Percentiles rank a stretch among this genome's conserved stretches.
Conservation (phyloP, 306 rosid genomes). For the Macrotyloma uniflorum region DNA sequence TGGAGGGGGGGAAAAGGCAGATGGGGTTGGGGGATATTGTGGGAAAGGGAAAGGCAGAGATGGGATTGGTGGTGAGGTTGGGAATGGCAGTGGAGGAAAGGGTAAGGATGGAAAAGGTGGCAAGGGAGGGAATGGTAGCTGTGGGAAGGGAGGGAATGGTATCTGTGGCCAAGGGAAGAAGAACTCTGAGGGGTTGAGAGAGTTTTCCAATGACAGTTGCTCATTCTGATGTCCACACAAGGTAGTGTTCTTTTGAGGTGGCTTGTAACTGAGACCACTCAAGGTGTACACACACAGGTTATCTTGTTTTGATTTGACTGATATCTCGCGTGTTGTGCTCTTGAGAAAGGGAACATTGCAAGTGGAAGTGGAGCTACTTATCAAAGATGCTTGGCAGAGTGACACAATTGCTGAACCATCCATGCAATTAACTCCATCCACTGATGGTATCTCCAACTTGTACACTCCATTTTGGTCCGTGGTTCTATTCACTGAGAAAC, state of each 20-base stretch:
- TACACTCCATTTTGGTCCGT: constrained; percentile 62
- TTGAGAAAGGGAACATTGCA: constrained; percentile 59
- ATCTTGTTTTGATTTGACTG: constrained; percentile 62
- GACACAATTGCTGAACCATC: constrained; percentile 57
- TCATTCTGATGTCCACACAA: constrained; percentile 45
- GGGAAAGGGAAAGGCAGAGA: constrained; percentile 30
- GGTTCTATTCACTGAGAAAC: constrained; percentile 60
- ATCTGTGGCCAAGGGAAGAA: constrained; percentile 53
- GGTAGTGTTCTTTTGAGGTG: constrained; percentile 51
- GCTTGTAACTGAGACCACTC: constrained; percentile 60
- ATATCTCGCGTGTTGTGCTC: constrained; percentile 50
- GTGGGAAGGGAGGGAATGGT: constrained; percentile 41
- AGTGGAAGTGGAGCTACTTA: constrained; percentile 45
- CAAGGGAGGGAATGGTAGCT: constrained; percentile 36
- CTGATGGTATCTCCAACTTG: constrained; percentile 62
- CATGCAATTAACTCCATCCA: constrained; percentile 63
- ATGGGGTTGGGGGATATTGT: constrained; percentile 39
- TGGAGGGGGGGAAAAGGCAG: constrained; percentile 24
- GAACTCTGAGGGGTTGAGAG: constrained; percentile 54
- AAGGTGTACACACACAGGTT: constrained; percentile 68
- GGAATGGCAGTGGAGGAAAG: constrained; percentile 10
- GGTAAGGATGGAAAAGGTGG: constrained; percentile 4
- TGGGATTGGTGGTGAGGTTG: constrained; percentile 9
- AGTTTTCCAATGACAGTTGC: not conserved
- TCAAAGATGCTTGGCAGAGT: constrained; percentile 60